Percentiles rank a stretch among this genome's conserved stretches.
Conservation (phyloP, 805 yeast species). For the Candida michaelii region DNA sequence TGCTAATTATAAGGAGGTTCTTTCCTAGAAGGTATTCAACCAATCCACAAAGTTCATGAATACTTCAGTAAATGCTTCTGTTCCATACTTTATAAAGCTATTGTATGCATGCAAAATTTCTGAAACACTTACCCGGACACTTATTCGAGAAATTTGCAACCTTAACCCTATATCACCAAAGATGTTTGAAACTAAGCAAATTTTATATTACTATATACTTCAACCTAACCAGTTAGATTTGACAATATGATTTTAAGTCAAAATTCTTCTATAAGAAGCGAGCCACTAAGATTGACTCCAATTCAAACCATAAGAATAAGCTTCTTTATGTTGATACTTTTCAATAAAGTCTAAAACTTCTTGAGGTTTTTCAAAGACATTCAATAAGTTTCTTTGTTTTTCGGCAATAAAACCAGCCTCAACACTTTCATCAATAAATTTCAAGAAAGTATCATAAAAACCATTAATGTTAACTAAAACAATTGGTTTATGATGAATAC, state of each 20-base stretch:
- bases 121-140: no score
- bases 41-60: no score
- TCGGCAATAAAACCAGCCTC: constrained; percentile 65
- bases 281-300: constrained; percentile 44
- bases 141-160: no score
- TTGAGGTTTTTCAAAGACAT: constrained; percentile 64
- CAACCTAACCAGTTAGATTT: constrained; percentile 4
- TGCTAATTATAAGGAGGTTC: no score
- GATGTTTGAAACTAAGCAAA: no score
- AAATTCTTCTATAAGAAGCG: not conserved
- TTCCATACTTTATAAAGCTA: no score
- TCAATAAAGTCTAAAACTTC: constrained; percentile 66
- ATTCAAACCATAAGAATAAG: constrained; percentile 61
- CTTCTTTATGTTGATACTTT: constrained; percentile 64
- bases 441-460: constrained; percentile 68
- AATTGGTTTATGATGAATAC: constrained; percentile 80
- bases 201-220: constrained; percentile 1
- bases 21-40: no score
- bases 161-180: no score
- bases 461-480: constrained; percentile 78
- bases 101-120: no score
- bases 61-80: no score
- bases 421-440: constrained; percentile 60
- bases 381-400: constrained; percentile 65
- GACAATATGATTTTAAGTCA: no score